Conservation (phyloP, 805 yeast genomes). For the Ogataea ganodermae region DNA sequence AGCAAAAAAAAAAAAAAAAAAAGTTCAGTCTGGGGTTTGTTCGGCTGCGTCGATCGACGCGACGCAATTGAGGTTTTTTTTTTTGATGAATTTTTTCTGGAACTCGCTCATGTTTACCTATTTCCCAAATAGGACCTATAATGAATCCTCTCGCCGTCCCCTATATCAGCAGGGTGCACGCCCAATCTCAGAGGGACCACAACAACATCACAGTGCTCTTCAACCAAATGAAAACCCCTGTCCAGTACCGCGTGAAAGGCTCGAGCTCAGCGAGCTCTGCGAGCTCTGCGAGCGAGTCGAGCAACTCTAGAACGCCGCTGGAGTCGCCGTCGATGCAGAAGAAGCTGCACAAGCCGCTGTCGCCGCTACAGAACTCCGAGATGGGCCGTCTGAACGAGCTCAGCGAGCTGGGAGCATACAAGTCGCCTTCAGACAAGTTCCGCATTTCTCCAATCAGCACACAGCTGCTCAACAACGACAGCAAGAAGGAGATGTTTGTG, state of each 20-base stretch:
- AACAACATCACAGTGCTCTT: background rate
- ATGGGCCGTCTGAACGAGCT: background rate
- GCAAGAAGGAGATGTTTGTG: constrained; percentile 14
- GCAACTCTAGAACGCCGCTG: background rate
- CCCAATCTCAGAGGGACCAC: constrained; percentile 1
- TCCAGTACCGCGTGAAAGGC: constrained; percentile 4
- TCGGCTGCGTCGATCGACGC: constrained; percentile 10
- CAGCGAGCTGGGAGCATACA: constrained; percentile 10
- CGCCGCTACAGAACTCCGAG: background rate
- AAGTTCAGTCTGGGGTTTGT: background rate
- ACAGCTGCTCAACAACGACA: constrained; percentile 15
- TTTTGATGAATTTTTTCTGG: background rate
- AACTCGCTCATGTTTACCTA: constrained; percentile 11
- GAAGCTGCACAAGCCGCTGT: constrained; percentile 1
- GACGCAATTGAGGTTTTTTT: background rate
- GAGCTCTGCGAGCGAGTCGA: too few relatives aligned
- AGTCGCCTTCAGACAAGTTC: constrained; percentile 22
- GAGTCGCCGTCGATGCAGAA: constrained; percentile 4
- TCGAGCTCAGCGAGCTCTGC: too few relatives aligned
- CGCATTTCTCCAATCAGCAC: constrained; percentile 22
- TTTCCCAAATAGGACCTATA: constrained; percentile 11
- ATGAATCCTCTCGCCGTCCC: background rate
- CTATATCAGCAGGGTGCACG: background rate
- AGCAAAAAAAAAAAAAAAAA: too few relatives aligned
- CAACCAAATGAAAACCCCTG: constrained; percentile 8